Evolutionary conservation across 2,329 filamentous ascomycete genomes (phyloP).

Genomic region (Penicillium sp.): DNA sequence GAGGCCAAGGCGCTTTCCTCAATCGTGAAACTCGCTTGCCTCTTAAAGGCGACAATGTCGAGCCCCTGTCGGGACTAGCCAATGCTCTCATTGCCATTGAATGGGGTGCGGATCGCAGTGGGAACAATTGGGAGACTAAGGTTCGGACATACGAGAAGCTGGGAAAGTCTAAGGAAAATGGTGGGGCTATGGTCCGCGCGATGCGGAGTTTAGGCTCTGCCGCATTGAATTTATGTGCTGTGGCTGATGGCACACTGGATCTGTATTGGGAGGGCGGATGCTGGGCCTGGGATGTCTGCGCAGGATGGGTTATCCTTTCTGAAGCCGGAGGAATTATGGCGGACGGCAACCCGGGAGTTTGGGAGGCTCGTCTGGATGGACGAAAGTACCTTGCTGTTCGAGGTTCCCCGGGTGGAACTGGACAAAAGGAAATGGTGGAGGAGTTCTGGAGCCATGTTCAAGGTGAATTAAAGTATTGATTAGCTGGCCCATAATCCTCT

Average conservation of each 20-base stretch:
- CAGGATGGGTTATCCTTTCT: conserved; percentile 59
- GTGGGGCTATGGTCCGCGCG: conserved; percentile 62
- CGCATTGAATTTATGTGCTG: conserved; percentile 60
- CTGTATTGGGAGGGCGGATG: conserved; percentile 66
- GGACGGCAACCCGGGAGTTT: conserved; percentile 58
- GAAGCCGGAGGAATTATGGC: conserved; percentile 61
- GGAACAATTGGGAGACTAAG: conserved; percentile 58
- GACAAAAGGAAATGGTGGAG: conserved; percentile 42
- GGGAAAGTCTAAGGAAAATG: conserved; percentile 49
- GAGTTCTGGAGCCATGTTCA: conserved; percentile 44
- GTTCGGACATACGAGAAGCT: conserved; percentile 52
- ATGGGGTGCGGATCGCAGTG: conserved; percentile 59
- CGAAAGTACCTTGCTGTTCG: conserved; percentile 52
- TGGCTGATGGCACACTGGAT: conserved; percentile 58
- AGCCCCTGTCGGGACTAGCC: conserved; percentile 50
- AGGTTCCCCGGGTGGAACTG: conserved; percentile 28
- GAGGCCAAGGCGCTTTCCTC: conserved; percentile 54
- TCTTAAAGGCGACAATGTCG: conserved; percentile 41
- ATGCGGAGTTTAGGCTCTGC: conserved; percentile 57
- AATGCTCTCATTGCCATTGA: conserved; percentile 58
- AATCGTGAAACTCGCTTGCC: conserved; percentile 45
- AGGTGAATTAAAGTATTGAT: conserved; percentile 38
- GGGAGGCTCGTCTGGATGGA: conserved; percentile 56
- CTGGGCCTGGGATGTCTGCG: conserved; percentile 66
- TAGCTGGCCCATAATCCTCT: not conserved